Percentiles rank a stretch among this genome's conserved stretches.
These are phyloP conservation scores for Penicillium brasilianum DNA, from an alignment of 2,329 filamentous ascomycete genomes.

Conservation along the genomic window DNA sequence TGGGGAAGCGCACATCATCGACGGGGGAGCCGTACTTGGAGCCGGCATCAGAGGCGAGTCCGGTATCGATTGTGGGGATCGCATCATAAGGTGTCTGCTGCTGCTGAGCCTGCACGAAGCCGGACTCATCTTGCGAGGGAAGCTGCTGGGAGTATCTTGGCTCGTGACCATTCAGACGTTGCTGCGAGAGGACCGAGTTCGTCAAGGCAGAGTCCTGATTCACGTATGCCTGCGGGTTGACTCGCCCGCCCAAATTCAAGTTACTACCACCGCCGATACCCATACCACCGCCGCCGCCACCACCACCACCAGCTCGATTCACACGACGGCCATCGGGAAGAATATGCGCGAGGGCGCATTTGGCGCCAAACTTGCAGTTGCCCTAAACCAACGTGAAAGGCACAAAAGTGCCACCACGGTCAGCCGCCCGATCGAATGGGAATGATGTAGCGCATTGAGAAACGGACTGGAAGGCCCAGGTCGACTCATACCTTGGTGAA, in stretches of 20 bases:
- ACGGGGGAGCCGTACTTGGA: conserved; percentile 82
- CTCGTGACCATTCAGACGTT: conserved; percentile 60
- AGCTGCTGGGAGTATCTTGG: conserved; percentile 49
- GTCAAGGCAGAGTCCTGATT: conserved; percentile 74
- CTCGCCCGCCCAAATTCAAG: conserved; percentile 69
- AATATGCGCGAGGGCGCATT: conserved; percentile 96
- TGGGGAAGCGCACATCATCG: conserved; percentile 75
- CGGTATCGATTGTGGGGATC: conserved; percentile 63
- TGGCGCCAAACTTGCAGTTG: conserved; percentile 98
- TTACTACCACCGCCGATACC: conserved; percentile 61
- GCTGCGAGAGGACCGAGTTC: conserved; percentile 70
- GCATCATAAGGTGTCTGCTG: conserved; percentile 54
- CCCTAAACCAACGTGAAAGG: conserved; percentile 61
- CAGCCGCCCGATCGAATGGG: conserved; percentile 3
- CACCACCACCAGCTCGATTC: conserved; percentile 60
- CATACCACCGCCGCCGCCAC: conserved; percentile 36
- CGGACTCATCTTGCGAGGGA: conserved; percentile 50
- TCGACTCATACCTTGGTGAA: conserved; percentile 79
- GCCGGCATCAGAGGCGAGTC: conserved; percentile 62
- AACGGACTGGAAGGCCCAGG: not conserved
- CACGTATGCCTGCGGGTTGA: conserved; percentile 66
- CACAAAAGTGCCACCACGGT: conserved; percentile 30
- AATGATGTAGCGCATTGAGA: not conserved
- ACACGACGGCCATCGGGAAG: conserved; percentile 91
- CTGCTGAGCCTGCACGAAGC: conserved; percentile 50